Evolutionary conservation across 164 flowering plant species (phyloP).

Genomic region (Berberis thunbergii): DNA sequence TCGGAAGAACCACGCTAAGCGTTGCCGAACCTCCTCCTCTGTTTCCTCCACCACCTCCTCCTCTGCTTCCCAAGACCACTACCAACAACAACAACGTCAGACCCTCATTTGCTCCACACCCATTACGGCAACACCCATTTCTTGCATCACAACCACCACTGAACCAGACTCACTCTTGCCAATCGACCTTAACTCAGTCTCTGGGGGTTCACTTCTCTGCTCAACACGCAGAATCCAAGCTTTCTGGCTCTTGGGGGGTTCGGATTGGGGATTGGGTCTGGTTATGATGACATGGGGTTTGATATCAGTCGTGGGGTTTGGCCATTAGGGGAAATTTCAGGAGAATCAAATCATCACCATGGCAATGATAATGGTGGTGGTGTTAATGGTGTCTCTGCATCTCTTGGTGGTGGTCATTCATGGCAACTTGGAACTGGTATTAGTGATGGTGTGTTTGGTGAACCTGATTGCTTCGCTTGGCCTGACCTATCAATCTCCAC

Average conservation of each 20-base stretch:
- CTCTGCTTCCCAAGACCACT: background rate
- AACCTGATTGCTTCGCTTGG: constrained; percentile 44
- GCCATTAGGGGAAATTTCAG: constrained; percentile 26
- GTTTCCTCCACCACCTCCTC: constrained; percentile 6
- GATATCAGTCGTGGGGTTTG: constrained; percentile 35
- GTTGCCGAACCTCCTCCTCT: constrained; percentile 27
- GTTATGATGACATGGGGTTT: constrained; percentile 33
- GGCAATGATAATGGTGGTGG: constrained; percentile 11
- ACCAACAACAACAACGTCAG: too few relatives aligned
- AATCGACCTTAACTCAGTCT: background rate
- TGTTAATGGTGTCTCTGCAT: too few relatives aligned
- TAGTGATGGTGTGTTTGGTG: constrained; percentile 19
- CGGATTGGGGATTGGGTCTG: constrained; percentile 37
- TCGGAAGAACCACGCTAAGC: constrained; percentile 47
- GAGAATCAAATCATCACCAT: constrained; percentile 15
- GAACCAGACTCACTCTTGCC: too few relatives aligned
- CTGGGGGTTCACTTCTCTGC: constrained; percentile 40
- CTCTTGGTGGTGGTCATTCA: constrained; percentile 17
- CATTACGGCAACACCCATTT: constrained; percentile 15
- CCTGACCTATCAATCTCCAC: constrained; percentile 60
- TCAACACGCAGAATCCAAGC: constrained; percentile 21
- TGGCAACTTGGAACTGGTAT: constrained; percentile 52
- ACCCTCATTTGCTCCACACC: background rate
- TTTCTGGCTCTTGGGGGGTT: constrained; percentile 42
- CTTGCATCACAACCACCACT: background rate